These are phyloP conservation scores for Tubosaeta sp. DNA, from an alignment of 768 basidiomycete species.

Conservation along the genomic window DNA sequence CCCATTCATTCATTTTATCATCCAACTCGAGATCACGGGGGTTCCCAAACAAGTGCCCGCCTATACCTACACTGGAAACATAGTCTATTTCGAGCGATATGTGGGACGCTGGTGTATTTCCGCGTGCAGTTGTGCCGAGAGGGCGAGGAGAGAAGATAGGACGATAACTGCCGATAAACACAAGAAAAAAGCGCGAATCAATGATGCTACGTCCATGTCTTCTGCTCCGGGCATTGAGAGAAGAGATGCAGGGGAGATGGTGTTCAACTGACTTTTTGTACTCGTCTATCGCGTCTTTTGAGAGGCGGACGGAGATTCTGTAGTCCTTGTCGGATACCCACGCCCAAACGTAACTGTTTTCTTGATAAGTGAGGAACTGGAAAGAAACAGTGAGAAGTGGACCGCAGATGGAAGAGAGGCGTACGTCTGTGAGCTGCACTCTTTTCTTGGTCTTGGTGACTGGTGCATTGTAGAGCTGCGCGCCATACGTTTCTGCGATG, in stretches of 20 bases:
- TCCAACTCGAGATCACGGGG: slow-evolving; percentile 46
- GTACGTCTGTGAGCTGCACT: slow-evolving; percentile 58
- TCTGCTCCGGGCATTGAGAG: slow-evolving; percentile 16
- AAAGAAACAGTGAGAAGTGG: neutral
- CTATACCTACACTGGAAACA: slow-evolving; percentile 40
- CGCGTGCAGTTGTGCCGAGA: slow-evolving; percentile 25
- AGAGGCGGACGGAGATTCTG: slow-evolving; percentile 51
- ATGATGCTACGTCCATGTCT: slow-evolving; percentile 35
- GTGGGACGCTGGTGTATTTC: slow-evolving; percentile 38
- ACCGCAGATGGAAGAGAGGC: neutral
- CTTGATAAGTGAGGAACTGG: slow-evolving; percentile 55
- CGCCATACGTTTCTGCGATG: slow-evolving; percentile 51
- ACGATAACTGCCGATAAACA: slow-evolving; percentile 47
- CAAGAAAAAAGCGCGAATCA: slow-evolving; percentile 42
- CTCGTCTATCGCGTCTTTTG: slow-evolving; percentile 42
- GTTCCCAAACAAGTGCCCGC: slow-evolving; percentile 43
- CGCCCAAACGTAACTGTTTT: slow-evolving; percentile 56
- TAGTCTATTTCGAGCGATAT: slow-evolving; percentile 53
- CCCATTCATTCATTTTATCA: slow-evolving; percentile 45
- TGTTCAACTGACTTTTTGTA: slow-evolving; percentile 38
- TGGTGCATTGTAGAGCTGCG: slow-evolving; percentile 29
- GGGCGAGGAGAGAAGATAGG: slow-evolving; percentile 54
- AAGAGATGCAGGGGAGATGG: neutral
- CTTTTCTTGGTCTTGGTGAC: slow-evolving; percentile 39
- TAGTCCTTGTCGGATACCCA: slow-evolving; percentile 54